phyloP scores from a whole-genome alignment of 2,329 filamentous ascomycete genomes.

The Botrytis hyacinthi region DNA sequence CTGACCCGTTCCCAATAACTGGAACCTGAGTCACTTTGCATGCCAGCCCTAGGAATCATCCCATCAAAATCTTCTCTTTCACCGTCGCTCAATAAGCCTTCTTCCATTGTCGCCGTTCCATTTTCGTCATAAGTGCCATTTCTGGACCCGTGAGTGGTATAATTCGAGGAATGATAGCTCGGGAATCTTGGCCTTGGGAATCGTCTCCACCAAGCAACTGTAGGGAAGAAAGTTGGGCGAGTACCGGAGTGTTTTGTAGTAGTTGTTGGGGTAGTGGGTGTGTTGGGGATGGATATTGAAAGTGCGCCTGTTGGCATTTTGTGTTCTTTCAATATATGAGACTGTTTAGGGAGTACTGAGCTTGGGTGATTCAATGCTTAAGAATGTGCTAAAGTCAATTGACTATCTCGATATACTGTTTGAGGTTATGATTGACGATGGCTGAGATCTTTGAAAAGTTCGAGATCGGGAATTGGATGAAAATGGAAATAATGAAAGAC shows the following conservation, averaged over 20 bases:
- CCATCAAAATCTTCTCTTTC: conserved; percentile 12
- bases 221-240: conserved; percentile 19
- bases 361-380: background rate
- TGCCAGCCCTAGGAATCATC: background rate
- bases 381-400: background rate
- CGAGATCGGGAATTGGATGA: background rate
- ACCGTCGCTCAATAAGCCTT: conserved; percentile 11
- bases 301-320: conserved; percentile 19
- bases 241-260: conserved; percentile 13
- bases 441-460: background rate
- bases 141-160: background rate
- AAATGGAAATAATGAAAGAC: conserved; percentile 12
- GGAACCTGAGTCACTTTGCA: background rate
- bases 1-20: conserved; percentile 6
- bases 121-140: background rate
- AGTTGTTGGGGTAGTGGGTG: background rate
- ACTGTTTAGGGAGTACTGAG: background rate
- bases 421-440: conserved; percentile 1
- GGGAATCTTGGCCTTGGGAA: conserved; percentile 4
- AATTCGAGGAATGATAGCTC: background rate
- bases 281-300: conserved; percentile 8
- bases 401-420: background rate
- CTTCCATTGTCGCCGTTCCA: conserved; percentile 6
- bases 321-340: background rate
- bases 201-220: conserved; percentile 17